Evolutionary conservation across 1,139 yeast genomes (phyloP), one percentile per base, ranked within the genome.

Genomic region (Hansenula lynferdii): DNA sequence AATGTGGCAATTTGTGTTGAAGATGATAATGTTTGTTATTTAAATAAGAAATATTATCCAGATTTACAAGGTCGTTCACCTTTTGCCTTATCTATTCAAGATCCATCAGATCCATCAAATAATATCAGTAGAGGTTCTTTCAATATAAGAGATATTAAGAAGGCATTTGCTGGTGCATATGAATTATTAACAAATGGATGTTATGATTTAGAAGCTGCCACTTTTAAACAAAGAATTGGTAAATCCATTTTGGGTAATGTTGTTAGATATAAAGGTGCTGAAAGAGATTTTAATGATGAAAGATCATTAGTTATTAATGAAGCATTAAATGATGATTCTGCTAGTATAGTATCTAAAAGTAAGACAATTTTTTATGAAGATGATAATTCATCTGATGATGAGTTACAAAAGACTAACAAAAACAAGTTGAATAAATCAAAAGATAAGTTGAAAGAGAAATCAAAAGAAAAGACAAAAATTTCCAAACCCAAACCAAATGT

Each of bases 151-250:
- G 90, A 83, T 49, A 73, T 92, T 44, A 85, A 85, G 53, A 81
- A 86, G 51, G 87, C 97, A 0, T 89, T 92, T 65, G 83, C 85
- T 10, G 97, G 96, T 24, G 98, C 97, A 0, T 90, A 75, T 60
- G 96, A 87, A 54, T 60, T 89, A 37, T 64, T 92, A 30, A 77
- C 81, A 1, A 84, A 82, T 51, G 77, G 77, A 50, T 85, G 95
- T 54, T 85, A 80, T 57, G 76, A 71, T 32, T 47, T 73, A 41
- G 67, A 70, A 40, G 45, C 49, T 14, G 78, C 87, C 1, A 68
- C 86, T 0, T 83, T 80, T 57, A 83, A 75, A 53, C 72, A 76
- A 32, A 65, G 96, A 42, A 53, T 81, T 10, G 92, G 92, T 0
- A 76, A 77, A 57, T 84, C 87, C 49, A 82, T 87, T 17, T 60